Evolutionary conservation across 129 eudicot genomes (phyloP).

Genomic region (Deinandra increscens): DNA sequence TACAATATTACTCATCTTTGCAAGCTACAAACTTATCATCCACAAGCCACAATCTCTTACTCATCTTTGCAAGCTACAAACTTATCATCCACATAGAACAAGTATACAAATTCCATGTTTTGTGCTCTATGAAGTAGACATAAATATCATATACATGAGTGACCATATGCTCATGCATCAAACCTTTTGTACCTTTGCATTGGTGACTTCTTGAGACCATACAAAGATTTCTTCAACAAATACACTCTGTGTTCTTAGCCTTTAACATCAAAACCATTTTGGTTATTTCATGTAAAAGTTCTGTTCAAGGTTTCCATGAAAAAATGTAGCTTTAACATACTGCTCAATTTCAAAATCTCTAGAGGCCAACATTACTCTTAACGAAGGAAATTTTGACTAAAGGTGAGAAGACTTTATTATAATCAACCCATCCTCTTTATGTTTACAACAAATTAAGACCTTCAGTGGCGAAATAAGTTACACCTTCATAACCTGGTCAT

Average conservation of each 20-base stretch:
- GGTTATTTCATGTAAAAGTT: background rate
- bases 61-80: background rate
- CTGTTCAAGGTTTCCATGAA: background rate
- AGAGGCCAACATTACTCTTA: background rate
- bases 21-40: background rate
- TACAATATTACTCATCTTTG: background rate
- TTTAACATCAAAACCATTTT: background rate
- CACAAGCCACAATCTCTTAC: background rate
- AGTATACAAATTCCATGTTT: background rate
- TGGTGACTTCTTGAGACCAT: background rate
- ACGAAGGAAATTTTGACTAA: background rate
- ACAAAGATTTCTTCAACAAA: background rate
- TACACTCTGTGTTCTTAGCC: background rate
- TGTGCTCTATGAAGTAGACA: background rate
- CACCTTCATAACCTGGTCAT: no score
- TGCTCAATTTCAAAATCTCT: background rate
- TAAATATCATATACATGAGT: background rate
- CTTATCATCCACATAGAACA: background rate
- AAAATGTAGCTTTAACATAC: background rate
- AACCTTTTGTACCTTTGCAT: background rate
- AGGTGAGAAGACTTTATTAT: background rate
- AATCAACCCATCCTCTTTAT: no score
- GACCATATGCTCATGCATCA: background rate
- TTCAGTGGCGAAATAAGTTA: no score
- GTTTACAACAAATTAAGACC: no score